Conservation (phyloP, 2,329 filamentous ascomycete species). For the Pyrenophora teres region DNA sequence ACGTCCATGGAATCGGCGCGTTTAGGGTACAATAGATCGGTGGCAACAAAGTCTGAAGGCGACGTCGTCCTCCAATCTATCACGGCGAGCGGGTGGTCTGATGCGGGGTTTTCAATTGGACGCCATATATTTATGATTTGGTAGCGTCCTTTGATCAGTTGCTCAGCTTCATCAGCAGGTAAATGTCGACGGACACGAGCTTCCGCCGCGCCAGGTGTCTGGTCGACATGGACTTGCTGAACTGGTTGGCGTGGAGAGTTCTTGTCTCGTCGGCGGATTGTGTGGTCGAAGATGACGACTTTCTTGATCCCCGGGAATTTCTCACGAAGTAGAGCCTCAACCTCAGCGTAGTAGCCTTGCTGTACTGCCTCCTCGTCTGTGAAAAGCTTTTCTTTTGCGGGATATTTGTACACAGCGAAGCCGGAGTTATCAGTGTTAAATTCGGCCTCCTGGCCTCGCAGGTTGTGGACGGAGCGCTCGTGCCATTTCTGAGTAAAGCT, state of each 20-base stretch:
- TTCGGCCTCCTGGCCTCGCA: conserved; percentile 56
- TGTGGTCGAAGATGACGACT: conserved; percentile 74
- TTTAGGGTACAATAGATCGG: conserved; percentile 66
- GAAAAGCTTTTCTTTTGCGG: conserved; percentile 61
- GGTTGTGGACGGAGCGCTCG: conserved; percentile 57
- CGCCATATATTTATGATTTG: conserved; percentile 75
- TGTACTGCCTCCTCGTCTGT: conserved; percentile 61
- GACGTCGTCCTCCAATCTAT: conserved; percentile 66
- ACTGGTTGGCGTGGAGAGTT: conserved; percentile 66
- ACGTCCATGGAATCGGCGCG: conserved; percentile 45
- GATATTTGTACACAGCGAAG: conserved; percentile 60
- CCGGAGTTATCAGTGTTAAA: conserved; percentile 64
- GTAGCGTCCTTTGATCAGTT: conserved; percentile 62
- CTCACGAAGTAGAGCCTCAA: conserved; percentile 61
- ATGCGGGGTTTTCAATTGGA: conserved; percentile 66
- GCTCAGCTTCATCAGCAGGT: conserved; percentile 59
- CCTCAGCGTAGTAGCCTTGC: conserved; percentile 64
- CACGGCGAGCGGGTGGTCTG: conserved; percentile 70
- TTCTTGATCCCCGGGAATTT: conserved; percentile 62
- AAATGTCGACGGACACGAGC: conserved; percentile 66
- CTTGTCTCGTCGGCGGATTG: conserved; percentile 64
- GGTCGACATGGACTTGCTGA: conserved; percentile 73
- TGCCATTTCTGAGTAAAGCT: conserved; percentile 58
- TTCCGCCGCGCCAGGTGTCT: conserved; percentile 67
- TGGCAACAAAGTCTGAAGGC: conserved; percentile 62